Evolutionary conservation across 345 rosid species (phyloP).

Genomic region (Salix suchowensis): DNA sequence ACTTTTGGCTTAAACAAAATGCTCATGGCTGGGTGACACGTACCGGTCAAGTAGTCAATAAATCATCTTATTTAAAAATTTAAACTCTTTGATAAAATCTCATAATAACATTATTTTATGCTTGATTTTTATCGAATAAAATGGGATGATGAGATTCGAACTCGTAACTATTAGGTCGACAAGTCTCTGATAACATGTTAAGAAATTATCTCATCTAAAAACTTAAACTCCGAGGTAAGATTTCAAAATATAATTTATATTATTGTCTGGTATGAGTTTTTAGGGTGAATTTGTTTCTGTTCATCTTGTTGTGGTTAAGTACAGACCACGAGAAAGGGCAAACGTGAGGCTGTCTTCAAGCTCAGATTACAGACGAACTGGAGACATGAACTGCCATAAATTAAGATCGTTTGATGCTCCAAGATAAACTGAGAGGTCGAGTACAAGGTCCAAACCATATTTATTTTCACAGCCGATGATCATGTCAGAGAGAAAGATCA

Average conservation of each 20-base stretch:
- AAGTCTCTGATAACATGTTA: too few relatives aligned
- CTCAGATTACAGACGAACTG: not conserved
- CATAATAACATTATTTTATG: too few relatives aligned
- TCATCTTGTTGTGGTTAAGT: not conserved
- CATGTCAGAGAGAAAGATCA: not conserved
- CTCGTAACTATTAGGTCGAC: too few relatives aligned
- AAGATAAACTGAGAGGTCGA: not conserved
- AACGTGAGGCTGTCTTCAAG: slow-evolving; percentile 22
- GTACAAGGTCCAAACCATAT: not conserved
- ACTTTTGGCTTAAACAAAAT: slow-evolving; percentile 13
- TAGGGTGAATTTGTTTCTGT: not conserved
- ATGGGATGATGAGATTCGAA: too few relatives aligned
- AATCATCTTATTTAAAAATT: too few relatives aligned
- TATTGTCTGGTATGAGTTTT: not conserved
- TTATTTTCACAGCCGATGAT: not conserved
- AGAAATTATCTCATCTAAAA: too few relatives aligned
- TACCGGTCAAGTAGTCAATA: not conserved
- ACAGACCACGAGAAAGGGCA: slow-evolving; percentile 16
- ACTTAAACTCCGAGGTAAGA: too few relatives aligned
- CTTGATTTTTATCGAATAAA: too few relatives aligned
- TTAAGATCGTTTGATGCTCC: not conserved
- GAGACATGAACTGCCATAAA: not conserved
- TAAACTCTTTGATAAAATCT: too few relatives aligned
- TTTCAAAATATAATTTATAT: too few relatives aligned
- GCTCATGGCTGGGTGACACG: slow-evolving; percentile 1